These are phyloP conservation scores for Torulaspora indica DNA, from an alignment of 805 yeast species.

Conservation along the genomic window DNA sequence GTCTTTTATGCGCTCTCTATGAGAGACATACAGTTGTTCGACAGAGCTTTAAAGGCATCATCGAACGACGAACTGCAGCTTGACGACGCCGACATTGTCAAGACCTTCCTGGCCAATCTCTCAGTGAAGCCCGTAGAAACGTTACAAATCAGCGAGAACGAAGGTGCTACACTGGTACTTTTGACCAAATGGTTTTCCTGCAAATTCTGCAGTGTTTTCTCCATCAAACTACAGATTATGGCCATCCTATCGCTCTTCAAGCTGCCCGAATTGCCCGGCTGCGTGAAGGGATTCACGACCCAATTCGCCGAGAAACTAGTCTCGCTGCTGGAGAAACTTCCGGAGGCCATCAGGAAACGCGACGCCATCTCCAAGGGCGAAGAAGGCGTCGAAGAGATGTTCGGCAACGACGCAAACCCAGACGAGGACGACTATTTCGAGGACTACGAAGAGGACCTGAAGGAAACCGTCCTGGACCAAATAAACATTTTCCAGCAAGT, in stretches of 20 bases:
- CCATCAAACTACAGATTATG: slow-evolving; percentile 65
- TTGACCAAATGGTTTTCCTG: slow-evolving; percentile 62
- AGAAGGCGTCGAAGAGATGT: slow-evolving; percentile 33
- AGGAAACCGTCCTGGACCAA: slow-evolving; percentile 73
- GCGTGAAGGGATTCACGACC: slow-evolving; percentile 38
- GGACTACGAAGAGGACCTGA: slow-evolving; percentile 69
- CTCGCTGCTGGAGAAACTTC: slow-evolving; percentile 52
- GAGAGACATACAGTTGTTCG: slow-evolving; percentile 33
- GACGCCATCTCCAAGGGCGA: slow-evolving; percentile 57
- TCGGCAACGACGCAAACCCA: slow-evolving; percentile 17
- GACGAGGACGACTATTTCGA: slow-evolving; percentile 51
- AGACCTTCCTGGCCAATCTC: slow-evolving; percentile 59
- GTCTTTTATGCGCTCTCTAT: slow-evolving; percentile 31
- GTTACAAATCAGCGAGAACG: slow-evolving; percentile 46
- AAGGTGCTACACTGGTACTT: slow-evolving; percentile 44
- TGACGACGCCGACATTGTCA: slow-evolving; percentile 46
- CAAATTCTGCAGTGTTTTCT: slow-evolving; percentile 63
- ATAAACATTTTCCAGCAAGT: slow-evolving; percentile 66
- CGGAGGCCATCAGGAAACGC: slow-evolving; percentile 64
- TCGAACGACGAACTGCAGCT: slow-evolving; percentile 36
- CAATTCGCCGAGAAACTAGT: slow-evolving; percentile 52
- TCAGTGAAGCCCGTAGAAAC: slow-evolving; percentile 57
- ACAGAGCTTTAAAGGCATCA: slow-evolving; percentile 21
- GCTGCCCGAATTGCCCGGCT: slow-evolving; percentile 39
- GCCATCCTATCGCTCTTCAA: slow-evolving; percentile 55